These are phyloP conservation scores for Calcarisporium arbuscula DNA, from an alignment of 2,329 filamentous ascomycete species.

Conservation along the genomic window DNA sequence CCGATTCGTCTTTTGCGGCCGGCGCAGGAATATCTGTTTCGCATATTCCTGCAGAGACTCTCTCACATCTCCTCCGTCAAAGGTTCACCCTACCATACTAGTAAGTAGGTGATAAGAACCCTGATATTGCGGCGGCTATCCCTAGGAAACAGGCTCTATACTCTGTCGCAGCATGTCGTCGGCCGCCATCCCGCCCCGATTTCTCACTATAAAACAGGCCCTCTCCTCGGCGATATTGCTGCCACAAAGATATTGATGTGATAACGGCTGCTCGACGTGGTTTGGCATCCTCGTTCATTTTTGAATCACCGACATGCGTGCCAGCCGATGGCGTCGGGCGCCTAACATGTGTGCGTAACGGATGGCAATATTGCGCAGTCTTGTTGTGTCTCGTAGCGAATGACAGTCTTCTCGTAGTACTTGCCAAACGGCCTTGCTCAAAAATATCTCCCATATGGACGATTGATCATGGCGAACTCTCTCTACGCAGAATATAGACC, in stretches of 20 bases:
- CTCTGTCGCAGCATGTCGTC: conserved; percentile 74
- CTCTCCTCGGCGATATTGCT: conserved; percentile 81
- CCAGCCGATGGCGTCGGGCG: conserved; percentile 86
- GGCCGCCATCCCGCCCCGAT: conserved; percentile 66
- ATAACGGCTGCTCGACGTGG: conserved; percentile 91
- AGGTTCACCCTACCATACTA: conserved; percentile 83
- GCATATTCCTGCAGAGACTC: conserved; percentile 83
- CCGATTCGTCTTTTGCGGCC: conserved; percentile 50
- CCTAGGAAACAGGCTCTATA: conserved; percentile 82
- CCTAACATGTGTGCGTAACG: conserved; percentile 90
- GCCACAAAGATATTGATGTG: conserved; percentile 98
- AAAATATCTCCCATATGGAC: conserved; percentile 92
- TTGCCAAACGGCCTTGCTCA: conserved; percentile 80
- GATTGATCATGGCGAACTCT: conserved; percentile 95
- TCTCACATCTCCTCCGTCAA: conserved; percentile 94
- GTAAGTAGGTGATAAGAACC: conserved; percentile 99
- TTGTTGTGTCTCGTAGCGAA: conserved; percentile 95
- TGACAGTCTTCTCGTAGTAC: conserved; percentile 97
- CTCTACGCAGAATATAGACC: conserved; percentile 87
- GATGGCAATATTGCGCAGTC: conserved; percentile 85
- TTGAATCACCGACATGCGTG: conserved; percentile 80
- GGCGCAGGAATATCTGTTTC: conserved; percentile 72
- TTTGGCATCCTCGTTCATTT: conserved; percentile 95
- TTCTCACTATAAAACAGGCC: conserved; percentile 81
- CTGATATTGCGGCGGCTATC: conserved; percentile 86